Evolutionary conservation across 2,329 filamentous ascomycete genomes (phyloP), one percentile per base, ranked within the genome.

Genomic region (Arthroderma sp.): DNA sequence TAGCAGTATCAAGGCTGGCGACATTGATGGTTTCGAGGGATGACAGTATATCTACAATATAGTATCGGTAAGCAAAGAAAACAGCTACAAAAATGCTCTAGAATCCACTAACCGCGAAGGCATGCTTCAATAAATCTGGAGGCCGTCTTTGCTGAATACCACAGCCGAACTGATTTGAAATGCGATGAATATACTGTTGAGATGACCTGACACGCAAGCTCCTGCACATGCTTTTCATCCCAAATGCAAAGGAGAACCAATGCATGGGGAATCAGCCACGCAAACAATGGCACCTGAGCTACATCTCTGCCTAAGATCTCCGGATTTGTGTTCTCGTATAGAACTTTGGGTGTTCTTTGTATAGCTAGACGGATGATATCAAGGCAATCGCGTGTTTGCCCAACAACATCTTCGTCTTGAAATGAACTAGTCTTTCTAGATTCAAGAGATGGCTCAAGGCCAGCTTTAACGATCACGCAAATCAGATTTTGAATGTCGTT

Each of bases 401-500:
- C 56, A 46, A 63, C 55, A 29, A 58, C 49, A 43, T 62, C 64
- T 54, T 86, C 77, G 34, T 56, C 53, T 29, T 29, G 32, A 8
- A 28, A n/a, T 8, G 9, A 6, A 29, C 33, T 37, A 11, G 36
- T 32, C 9, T 41, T 39, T 11, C 30, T 39, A 5, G 38, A 72
- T 51, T 73, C 72, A 39, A 84, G 70, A 38, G 72, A 45, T 3
- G 48, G 73, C 52, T 87, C 83, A 8, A 95, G 69, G 22, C 86
- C 83, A 47, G 85, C 83, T 57, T 84, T 81, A 41, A 82, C 73
- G 53, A 91, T 83, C 50, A 94, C 83, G 57, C 84, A 87, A 43
- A 94, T 80, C 41, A 95, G 74, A 63, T 87, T 83, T 55, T 87
- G 82, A 53, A 93, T 89, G 59, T 93, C 80, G 42, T 80, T 74